Conservation (phyloP, 164 flowering plant species). For the Aristolochia fimbriata region DNA sequence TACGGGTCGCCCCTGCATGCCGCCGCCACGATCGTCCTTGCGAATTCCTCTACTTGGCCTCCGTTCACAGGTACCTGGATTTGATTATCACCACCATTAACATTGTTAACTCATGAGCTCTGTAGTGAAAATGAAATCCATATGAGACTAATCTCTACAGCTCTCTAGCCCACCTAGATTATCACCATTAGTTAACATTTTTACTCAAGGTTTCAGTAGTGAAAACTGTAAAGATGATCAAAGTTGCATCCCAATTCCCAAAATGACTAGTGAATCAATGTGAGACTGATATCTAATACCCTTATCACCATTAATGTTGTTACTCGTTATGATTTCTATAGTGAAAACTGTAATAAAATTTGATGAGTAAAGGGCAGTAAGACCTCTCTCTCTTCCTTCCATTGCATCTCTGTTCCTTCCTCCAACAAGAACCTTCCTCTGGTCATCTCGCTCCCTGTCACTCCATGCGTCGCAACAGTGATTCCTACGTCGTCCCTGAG, state of each 20-base stretch:
- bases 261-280: too few species aligned
- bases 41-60: constrained; percentile 57
- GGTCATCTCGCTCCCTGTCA: constrained; percentile 79
- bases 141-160: background rate
- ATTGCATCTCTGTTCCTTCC: constrained; percentile 84
- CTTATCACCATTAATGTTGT: too few species aligned
- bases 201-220: too few species aligned
- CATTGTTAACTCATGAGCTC: background rate
- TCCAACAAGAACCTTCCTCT: constrained; percentile 72
- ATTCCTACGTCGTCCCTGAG: constrained; percentile 67
- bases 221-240: too few species aligned
- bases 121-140: background rate
- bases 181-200: too few species aligned
- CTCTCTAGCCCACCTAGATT: too few species aligned
- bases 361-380: too few species aligned
- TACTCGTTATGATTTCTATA: too few species aligned
- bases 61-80: constrained; percentile 47
- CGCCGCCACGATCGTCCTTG: constrained; percentile 55
- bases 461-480: constrained; percentile 88
- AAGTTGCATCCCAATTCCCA: too few species aligned
- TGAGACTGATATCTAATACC: too few species aligned
- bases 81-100: background rate
- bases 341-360: too few species aligned
- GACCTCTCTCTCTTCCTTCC: constrained; percentile 93
- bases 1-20: constrained; percentile 78